These are phyloP conservation scores for Geotrichum histeridarum DNA, from an alignment of 1,139 yeast species.

Conservation along the genomic window DNA sequence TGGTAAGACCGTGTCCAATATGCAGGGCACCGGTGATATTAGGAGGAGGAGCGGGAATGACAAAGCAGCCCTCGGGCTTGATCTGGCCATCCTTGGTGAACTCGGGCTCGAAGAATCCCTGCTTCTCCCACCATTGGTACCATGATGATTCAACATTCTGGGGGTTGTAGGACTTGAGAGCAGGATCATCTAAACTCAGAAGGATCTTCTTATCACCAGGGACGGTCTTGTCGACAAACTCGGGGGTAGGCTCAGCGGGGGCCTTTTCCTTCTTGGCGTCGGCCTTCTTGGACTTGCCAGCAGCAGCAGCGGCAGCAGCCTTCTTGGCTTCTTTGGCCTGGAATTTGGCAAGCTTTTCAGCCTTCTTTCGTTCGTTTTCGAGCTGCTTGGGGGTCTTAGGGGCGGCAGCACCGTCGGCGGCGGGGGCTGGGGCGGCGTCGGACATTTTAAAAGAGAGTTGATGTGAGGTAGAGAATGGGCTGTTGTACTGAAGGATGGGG, in stretches of 20 bases:
- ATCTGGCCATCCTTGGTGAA: constrained; percentile 66
- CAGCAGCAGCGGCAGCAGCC: constrained; percentile 43
- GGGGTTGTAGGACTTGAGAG: constrained; percentile 91
- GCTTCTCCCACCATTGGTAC: constrained; percentile 96
- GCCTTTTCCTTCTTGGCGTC: constrained; percentile 55
- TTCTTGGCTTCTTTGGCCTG: constrained; percentile 87
- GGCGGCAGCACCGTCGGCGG: constrained; percentile 22
- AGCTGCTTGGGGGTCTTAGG: constrained; percentile 45
- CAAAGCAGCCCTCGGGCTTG: constrained; percentile 78
- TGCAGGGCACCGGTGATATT: constrained; percentile 98
- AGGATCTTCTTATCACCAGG: constrained; percentile 89
- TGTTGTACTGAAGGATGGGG: not conserved
- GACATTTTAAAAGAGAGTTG: constrained; percentile 22
- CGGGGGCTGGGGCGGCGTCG: constrained; percentile 17
- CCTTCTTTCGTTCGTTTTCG: constrained; percentile 93
- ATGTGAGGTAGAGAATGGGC: not conserved
- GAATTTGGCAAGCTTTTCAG: constrained; percentile 92
- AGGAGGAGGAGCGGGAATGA: constrained; percentile 98
- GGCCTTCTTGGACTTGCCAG: constrained; percentile 38
- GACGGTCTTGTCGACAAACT: constrained; percentile 72
- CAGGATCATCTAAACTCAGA: constrained; percentile 81
- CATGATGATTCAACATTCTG: constrained; percentile 91
- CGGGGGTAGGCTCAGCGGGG: constrained; percentile 71
- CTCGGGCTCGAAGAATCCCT: constrained; percentile 86
- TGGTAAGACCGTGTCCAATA: constrained; percentile 96